Evolutionary conservation across 805 yeast genomes (phyloP).

Genomic region (Scheffersomyces coipomensis): DNA sequence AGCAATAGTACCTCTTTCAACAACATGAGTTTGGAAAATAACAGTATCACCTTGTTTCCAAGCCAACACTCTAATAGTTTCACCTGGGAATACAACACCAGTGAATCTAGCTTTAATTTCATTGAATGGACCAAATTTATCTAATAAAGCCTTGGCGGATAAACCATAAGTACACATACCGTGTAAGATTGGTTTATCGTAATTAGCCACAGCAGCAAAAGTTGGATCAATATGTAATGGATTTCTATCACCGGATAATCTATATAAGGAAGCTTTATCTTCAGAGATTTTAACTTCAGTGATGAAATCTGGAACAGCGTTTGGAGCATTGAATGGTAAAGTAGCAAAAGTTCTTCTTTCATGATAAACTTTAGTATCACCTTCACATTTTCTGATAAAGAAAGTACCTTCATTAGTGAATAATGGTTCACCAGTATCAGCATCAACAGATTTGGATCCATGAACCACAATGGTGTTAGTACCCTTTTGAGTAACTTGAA

Average conservation of each 20-base stretch:
- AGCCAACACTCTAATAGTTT: constrained; percentile 72
- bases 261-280: constrained; percentile 85
- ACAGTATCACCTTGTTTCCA: constrained; percentile 79
- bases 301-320: constrained; percentile 64
- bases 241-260: constrained; percentile 91
- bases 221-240: constrained; percentile 94
- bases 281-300: constrained; percentile 53
- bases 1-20: constrained; percentile 75
- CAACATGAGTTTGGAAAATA: constrained; percentile 77
- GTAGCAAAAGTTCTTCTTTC: constrained; percentile 61
- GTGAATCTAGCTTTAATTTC: constrained; percentile 90
- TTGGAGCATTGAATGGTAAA: constrained; percentile 61
- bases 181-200: constrained; percentile 84
- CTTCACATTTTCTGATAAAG: constrained; percentile 76
- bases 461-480: constrained; percentile 78
- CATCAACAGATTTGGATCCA: constrained; percentile 69
- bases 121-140: constrained; percentile 75
- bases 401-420: constrained; percentile 82
- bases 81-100: constrained; percentile 93
- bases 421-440: constrained; percentile 61
- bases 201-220: constrained; percentile 85
- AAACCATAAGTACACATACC: constrained; percentile 90
- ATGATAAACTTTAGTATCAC: constrained; percentile 45
- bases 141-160: constrained; percentile 70
- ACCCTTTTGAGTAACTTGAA: constrained; percentile 80